These are phyloP conservation scores for Zymoseptoria tritici DNA, from an alignment of 2,329 filamentous ascomycete species.

Conservation along the genomic window DNA sequence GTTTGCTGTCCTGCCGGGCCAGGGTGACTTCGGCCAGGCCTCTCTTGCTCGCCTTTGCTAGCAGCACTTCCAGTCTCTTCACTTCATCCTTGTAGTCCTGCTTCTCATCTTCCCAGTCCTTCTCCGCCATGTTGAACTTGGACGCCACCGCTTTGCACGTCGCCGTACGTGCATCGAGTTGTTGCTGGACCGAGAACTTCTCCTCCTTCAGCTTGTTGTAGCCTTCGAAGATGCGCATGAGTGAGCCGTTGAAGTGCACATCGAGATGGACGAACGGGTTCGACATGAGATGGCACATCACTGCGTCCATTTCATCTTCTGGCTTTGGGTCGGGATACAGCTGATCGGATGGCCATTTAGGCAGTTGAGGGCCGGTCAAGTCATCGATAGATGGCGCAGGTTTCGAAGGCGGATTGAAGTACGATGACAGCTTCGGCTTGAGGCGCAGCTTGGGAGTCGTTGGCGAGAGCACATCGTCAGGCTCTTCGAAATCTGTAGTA, in stretches of 20 bases:
- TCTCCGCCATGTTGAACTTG: slow-evolving; percentile 25
- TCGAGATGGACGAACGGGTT: slow-evolving; percentile 25
- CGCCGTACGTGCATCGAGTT: slow-evolving; percentile 24
- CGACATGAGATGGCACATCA: slow-evolving; percentile 27
- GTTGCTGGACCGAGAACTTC: slow-evolving; percentile 25
- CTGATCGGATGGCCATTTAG: slow-evolving; percentile 22
- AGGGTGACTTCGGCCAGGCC: slow-evolving; percentile 37
- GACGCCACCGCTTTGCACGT: slow-evolving; percentile 13
- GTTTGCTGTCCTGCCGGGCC: slow-evolving; percentile 35
- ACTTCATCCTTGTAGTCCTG: slow-evolving; percentile 35
- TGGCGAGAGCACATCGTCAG: slow-evolving; percentile 21
- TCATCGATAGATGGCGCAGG: slow-evolving; percentile 16
- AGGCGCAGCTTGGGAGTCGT: slow-evolving; percentile 28
- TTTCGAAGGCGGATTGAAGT: slow-evolving; percentile 27
- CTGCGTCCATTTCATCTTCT: slow-evolving; percentile 25
- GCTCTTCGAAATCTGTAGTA: slow-evolving; percentile 25
- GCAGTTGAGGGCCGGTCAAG: slow-evolving; percentile 17
- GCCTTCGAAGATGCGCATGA: slow-evolving; percentile 38
- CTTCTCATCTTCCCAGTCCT: slow-evolving; percentile 29
- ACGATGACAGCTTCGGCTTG: slow-evolving; percentile 35
- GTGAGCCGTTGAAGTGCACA: slow-evolving; percentile 29
- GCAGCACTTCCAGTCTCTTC: slow-evolving; percentile 38
- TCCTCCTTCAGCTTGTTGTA: slow-evolving; percentile 32
- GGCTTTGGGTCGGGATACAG: slow-evolving; percentile 22
- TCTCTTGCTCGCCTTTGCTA: slow-evolving; percentile 32